A percentile compares a stretch with the other conserved stretches of the same genome.
Conservation (phyloP, 352 stramenopile genomes). For the Thraustotheca clavata region DNA sequence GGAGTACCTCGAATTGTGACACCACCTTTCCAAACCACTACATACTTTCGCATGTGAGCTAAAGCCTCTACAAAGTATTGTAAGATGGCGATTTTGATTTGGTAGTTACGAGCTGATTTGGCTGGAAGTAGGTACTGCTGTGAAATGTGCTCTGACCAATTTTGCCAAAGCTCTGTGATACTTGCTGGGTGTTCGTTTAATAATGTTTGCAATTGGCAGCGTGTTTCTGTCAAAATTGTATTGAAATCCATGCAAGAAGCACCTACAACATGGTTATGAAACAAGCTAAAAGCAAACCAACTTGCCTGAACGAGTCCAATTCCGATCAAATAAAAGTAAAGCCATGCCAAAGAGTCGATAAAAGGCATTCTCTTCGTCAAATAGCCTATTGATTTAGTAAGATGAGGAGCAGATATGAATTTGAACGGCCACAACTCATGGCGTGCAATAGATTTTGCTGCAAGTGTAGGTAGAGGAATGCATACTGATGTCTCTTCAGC, state of each 20-base stretch:
- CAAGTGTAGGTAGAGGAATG: not conserved
- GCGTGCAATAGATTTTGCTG: not conserved
- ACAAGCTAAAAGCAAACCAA: not conserved
- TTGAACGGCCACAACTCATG: conserved; percentile 12
- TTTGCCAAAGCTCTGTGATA: conserved; percentile 7
- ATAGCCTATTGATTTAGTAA: not conserved
- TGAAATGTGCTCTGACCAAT: conserved; percentile 6
- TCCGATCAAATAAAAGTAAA: conserved; percentile 17
- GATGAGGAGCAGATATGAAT: not conserved
- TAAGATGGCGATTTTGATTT: not conserved
- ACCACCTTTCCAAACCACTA: conserved; percentile 1
- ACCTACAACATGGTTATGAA: not conserved
- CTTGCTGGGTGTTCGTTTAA: not conserved
- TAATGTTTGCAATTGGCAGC: not conserved
- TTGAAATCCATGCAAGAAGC: conserved; percentile 20
- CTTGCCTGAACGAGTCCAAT: conserved; percentile 16
- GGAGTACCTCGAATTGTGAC: conserved; percentile 1
- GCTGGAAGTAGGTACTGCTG: conserved; percentile 5
- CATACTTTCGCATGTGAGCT: conserved; percentile 18
- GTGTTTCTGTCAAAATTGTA: conserved; percentile 16
- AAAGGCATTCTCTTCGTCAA: conserved; percentile 16
- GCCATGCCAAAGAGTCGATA: conserved; percentile 14
- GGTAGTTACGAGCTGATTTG: not conserved
- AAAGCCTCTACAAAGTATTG: not conserved
- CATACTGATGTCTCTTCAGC: not conserved